Conservation (phyloP, 345 rosid genomes). For the Hibiscus syriacus region DNA sequence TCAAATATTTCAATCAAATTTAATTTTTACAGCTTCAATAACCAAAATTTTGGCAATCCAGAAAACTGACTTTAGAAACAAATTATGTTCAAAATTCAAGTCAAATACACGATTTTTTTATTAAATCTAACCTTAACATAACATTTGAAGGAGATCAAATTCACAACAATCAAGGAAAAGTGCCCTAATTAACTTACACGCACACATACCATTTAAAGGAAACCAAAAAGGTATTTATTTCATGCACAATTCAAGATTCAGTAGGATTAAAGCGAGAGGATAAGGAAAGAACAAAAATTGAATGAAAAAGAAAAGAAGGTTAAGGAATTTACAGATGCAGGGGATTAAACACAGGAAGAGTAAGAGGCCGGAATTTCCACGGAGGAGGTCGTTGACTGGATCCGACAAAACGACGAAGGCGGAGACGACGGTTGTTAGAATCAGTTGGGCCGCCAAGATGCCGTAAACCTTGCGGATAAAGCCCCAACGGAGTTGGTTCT, state of each 20-base stretch:
- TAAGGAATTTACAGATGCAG: constrained; percentile 49
- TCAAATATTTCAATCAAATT: not conserved
- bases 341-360: constrained; percentile 68
- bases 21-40: not conserved
- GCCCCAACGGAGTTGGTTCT: constrained; percentile 92
- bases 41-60: not conserved
- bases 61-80: not conserved
- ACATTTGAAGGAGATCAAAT: not conserved
- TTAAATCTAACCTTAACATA: not conserved
- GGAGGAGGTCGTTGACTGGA: constrained; percentile 63
- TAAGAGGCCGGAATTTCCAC: constrained; percentile 65
- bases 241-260: not conserved
- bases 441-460: constrained; percentile 71
- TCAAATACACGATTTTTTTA: not conserved
- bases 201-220: not conserved
- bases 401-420: constrained; percentile 31
- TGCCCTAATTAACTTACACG: not conserved
- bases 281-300: not conserved
- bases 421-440: constrained; percentile 77
- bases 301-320: not conserved
- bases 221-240: not conserved
- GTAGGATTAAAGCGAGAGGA: not conserved
- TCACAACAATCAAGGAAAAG: not conserved
- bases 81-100: not conserved
- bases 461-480: constrained; percentile 91